Percentiles rank a stretch among this genome's conserved stretches.
Conservation (phyloP, 345 rosid species). For the Boechera stricta region DNA sequence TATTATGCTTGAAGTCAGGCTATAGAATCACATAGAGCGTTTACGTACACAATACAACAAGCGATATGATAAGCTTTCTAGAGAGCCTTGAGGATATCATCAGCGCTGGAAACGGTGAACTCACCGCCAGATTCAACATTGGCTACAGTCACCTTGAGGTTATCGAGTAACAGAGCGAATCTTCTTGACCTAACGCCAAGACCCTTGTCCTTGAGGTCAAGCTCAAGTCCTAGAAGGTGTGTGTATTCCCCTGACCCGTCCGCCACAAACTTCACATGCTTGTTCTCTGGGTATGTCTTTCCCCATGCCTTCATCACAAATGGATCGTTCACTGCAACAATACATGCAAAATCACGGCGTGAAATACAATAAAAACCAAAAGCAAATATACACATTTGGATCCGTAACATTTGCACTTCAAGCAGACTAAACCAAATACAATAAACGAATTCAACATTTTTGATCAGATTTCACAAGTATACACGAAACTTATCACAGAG, state of each 20-base stretch:
- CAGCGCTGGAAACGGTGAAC: conserved; percentile 85
- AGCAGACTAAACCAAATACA: background rate
- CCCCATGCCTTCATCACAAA: conserved; percentile 99
- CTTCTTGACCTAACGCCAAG: conserved; percentile 90
- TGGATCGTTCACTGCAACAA: conserved; percentile 73
- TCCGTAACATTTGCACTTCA: background rate
- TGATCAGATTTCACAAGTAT: background rate
- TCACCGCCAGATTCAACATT: conserved; percentile 92
- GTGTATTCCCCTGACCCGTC: conserved; percentile 92
- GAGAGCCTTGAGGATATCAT: conserved; percentile 81
- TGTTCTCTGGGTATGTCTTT: conserved; percentile 90
- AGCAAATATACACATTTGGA: background rate
- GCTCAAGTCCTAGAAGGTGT: conserved; percentile 89
- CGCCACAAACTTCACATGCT: conserved; percentile 85
- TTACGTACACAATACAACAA: background rate
- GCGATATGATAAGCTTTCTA: conserved; percentile 30
- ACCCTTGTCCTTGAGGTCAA: conserved; percentile 81
- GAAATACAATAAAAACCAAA: background rate
- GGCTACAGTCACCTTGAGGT: conserved; percentile 92
- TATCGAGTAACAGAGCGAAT: conserved; percentile 80
- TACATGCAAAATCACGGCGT: background rate
- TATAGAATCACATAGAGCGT: conserved; percentile 9
- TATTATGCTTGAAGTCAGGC: conserved; percentile 5
- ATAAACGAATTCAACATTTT: background rate
- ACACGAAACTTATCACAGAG: background rate